Evolutionary conservation across 306 rosid genomes (phyloP).

Genomic region (Begonia loranthoides): DNA sequence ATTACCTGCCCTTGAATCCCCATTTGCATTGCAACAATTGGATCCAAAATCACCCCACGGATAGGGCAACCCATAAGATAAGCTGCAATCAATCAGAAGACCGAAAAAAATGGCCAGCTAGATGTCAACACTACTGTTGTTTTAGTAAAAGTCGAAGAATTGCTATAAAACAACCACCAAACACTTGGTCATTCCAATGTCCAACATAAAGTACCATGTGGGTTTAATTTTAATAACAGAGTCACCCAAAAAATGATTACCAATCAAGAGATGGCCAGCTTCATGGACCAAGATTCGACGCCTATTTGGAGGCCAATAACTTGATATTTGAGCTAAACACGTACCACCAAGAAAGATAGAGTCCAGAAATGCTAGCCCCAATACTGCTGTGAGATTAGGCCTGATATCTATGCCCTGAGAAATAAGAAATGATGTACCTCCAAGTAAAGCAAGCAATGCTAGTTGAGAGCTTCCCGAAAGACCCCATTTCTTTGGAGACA

Average conservation of each 20-base stretch:
- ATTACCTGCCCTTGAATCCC: constrained; percentile 96
- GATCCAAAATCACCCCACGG: constrained; percentile 89
- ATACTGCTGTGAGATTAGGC: constrained; percentile 65
- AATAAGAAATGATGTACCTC: constrained; percentile 62
- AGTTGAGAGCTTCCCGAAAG: constrained; percentile 56
- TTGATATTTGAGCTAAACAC: constrained; percentile 84
- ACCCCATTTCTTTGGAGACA: constrained; percentile 97
- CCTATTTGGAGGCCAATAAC: constrained; percentile 93
- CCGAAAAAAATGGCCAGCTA: neutral
- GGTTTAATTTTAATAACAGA: no score
- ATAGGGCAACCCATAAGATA: constrained; percentile 93
- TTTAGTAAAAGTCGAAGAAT: neutral
- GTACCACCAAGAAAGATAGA: constrained; percentile 80
- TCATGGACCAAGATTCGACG: constrained; percentile 79
- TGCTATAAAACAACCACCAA: neutral
- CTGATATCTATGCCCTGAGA: constrained; percentile 76
- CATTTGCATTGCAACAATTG: constrained; percentile 92
- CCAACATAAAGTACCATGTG: no score
- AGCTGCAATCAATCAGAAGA: constrained; percentile 31
- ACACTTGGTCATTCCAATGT: no score
- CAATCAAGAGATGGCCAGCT: constrained; percentile 83
- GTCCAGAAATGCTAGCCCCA: constrained; percentile 70
- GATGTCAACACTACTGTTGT: no score
- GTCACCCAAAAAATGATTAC: constrained; percentile 19
- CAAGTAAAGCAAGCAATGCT: constrained; percentile 52